Percentiles rank a stretch among this genome's conserved stretches.
Evolutionary conservation across 2,329 filamentous ascomycete species (phyloP).

Genomic region (Cladosporium sp.): DNA sequence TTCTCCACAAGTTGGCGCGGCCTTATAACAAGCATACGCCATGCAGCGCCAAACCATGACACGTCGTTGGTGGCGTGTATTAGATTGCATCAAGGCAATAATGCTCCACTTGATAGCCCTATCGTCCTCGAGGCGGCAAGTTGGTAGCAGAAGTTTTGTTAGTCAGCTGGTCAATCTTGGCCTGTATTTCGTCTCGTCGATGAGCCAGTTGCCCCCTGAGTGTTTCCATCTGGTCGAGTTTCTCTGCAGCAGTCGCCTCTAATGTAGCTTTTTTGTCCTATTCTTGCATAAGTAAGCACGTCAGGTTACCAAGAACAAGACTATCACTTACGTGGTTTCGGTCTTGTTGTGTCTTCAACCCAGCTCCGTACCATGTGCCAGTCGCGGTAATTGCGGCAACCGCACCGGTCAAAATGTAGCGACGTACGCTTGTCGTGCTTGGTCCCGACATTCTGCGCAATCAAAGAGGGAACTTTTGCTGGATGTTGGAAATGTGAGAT

Average conservation of each 20-base stretch:
- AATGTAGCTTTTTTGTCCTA: slow-evolving; percentile 39
- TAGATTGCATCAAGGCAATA: background rate
- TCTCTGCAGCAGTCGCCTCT: slow-evolving; percentile 51
- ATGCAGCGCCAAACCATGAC: background rate
- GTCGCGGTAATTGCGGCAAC: slow-evolving; percentile 54
- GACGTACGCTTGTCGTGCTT: slow-evolving; percentile 34
- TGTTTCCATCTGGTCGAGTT: slow-evolving; percentile 51
- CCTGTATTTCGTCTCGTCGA: slow-evolving; percentile 52
- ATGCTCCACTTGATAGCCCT: background rate
- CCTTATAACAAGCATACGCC: background rate
- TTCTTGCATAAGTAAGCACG: background rate
- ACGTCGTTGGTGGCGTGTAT: background rate
- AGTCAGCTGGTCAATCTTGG: slow-evolving; percentile 48
- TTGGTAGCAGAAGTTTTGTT: background rate
- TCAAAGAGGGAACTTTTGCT: background rate
- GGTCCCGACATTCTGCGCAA: slow-evolving; percentile 18
- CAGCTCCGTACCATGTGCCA: slow-evolving; percentile 58
- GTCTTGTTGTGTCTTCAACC: slow-evolving; percentile 52
- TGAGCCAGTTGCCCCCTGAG: slow-evolving; percentile 46
- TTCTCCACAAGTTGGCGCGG: background rate
- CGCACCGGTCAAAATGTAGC: slow-evolving; percentile 51
- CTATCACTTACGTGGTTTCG: slow-evolving; percentile 42
- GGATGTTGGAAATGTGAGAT: no score
- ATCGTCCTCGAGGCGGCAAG: slow-evolving; percentile 4
- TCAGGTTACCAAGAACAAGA: background rate